Evolutionary conservation across 768 basidiomycete genomes (phyloP).

Genomic region (Serendipita sp.): DNA sequence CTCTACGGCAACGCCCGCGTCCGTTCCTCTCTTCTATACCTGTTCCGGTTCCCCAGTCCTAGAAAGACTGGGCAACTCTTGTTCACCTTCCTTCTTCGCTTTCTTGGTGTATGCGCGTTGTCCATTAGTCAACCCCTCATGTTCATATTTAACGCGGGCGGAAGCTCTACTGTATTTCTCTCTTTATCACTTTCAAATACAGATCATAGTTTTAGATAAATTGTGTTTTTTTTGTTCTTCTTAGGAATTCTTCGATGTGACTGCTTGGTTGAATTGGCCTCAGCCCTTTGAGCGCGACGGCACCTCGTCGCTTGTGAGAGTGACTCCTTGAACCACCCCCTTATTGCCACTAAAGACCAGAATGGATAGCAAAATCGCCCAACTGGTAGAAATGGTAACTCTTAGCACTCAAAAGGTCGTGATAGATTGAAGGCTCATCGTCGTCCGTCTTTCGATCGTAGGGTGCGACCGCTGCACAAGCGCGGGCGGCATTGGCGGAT

Average conservation of each 20-base stretch:
- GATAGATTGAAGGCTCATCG: not conserved
- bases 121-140: too few species aligned
- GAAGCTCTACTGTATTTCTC: not conserved
- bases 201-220: not conserved
- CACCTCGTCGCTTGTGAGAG: not conserved
- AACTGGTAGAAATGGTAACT: conserved; percentile 47
- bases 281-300: not conserved
- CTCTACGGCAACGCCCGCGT: too few species aligned
- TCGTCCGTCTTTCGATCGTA: conserved; percentile 18
- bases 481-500: conserved; percentile 63
- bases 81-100: not conserved
- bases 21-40: too few species aligned
- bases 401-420: not conserved
- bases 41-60: not conserved
- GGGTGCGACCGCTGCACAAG: conserved; percentile 74
- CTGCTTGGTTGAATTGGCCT: not conserved
- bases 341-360: not conserved
- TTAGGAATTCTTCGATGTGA: not conserved
- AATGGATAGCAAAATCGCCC: conserved; percentile 40
- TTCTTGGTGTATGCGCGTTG: not conserved
- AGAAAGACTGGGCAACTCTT: not conserved
- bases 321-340: too few species aligned
- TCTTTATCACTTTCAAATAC: not conserved
- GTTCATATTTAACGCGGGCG: not conserved
- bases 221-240: not conserved